Conservation (phyloP, 768 basidiomycete species). For the Suillus americanus region DNA sequence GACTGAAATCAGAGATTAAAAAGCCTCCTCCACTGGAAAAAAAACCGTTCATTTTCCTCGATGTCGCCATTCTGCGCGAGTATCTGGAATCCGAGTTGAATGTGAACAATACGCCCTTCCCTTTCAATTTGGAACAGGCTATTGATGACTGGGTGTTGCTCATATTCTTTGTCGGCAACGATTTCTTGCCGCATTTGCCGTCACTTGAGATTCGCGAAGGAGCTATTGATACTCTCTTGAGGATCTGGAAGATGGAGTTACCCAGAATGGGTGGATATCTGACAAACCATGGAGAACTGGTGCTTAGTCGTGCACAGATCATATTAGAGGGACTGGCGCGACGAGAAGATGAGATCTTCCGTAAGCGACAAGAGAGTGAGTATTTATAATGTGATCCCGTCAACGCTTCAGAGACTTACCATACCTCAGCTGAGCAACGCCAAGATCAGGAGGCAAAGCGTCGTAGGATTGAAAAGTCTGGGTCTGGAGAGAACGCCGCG, state of each 20-base stretch:
- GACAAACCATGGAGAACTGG: conserved; percentile 89
- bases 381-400: conserved; percentile 24
- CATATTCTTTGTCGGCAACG: conserved; percentile 99
- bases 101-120: conserved; percentile 72
- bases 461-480: conserved; percentile 64
- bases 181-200: conserved; percentile 94
- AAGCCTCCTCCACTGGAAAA: conserved; percentile 59
- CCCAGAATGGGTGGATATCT: conserved; percentile 97
- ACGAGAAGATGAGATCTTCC: conserved; percentile 95
- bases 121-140: conserved; percentile 92
- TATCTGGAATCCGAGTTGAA: conserved; percentile 97
- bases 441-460: conserved; percentile 92
- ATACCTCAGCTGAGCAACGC: conserved; percentile 78
- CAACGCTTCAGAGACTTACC: conserved; percentile 11
- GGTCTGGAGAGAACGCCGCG: conserved; percentile 36
- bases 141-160: conserved; percentile 99
- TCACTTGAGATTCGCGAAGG: conserved; percentile 99
- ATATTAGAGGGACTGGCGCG: conserved; percentile 95
- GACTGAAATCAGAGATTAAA: conserved; percentile 64
- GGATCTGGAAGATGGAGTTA: conserved; percentile 93
- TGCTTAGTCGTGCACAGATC: conserved; percentile 83
- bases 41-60: conserved; percentile 98
- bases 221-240: conserved; percentile 94
- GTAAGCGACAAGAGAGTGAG: conserved; percentile 87
- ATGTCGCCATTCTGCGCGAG: conserved; percentile 92